Base-by-base conservation (phyloP, 2,329 filamentous ascomycete species). In the Raffaelea deltoideospora region DNA sequence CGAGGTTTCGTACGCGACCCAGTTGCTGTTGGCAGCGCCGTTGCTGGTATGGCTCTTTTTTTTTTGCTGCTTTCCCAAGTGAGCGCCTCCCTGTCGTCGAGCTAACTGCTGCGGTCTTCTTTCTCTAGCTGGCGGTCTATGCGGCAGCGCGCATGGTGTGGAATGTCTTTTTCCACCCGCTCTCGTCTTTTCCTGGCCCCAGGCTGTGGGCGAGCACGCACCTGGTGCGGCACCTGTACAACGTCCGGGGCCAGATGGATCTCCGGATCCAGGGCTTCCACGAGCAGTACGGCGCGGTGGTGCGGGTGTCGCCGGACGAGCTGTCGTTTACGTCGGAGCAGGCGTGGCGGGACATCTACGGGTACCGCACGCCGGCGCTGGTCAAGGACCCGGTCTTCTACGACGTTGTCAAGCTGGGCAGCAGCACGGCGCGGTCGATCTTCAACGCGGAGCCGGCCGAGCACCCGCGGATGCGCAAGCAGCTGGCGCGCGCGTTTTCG, bases 291-390 rank as follows among this genome's bases (percentile, higher is more conserved):
- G 47, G 65, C 6, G 50, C 52, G 1, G 55, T 67, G 1, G 63
- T 68, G 11, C 59, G 65, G 11, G 48, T 65, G 32, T 55, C 53
- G 2, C 64, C 64, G 2, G 51, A 63, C 40, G 60, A 67, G 43
- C 53, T 69, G 5, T 58, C 60, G 2, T 67, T 62, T 46, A 54
- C 50, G 24, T 47, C 52, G 55, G 42, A 52, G 0, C 45, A 51
- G 24, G 56, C 56, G 3, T 60, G 50, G 45, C 47, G 47, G 34
- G 55, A 59, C 34, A 53, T 59, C 33, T 57, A 56, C 41, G 55
- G 57, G 22, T 53, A 58, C 43, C 50, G 50, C 9, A 28, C 37
- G 11, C 40, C 34, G 8, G 38, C 32, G 35, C 35, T 44, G 21
- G n/a, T 2, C 10, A 46, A 45, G 26, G 29, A 21, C 18, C 2